Percentiles rank a stretch among this genome's conserved stretches.
Evolutionary conservation across 805 yeast species (phyloP).

Genomic region (Tetrapisispora fleetii): DNA sequence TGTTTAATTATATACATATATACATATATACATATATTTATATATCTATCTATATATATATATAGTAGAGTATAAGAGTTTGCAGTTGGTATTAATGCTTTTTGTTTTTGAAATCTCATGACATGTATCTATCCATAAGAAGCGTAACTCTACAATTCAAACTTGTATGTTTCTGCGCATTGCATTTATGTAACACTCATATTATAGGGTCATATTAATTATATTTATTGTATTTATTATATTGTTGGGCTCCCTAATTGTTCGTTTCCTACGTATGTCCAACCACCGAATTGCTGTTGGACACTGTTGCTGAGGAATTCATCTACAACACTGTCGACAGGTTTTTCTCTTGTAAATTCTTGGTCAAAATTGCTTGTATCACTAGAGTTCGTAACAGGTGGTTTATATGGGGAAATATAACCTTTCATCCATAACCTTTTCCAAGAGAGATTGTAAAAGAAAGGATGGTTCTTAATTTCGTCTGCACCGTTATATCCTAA

Average conservation of each 20-base stretch:
- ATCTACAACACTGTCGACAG: slow-evolving; percentile 89
- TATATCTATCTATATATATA: too few relatives aligned
- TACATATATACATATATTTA: too few relatives aligned
- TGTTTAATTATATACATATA: too few relatives aligned
- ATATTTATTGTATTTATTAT: background rate
- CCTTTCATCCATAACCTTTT: slow-evolving; percentile 65
- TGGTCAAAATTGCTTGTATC: slow-evolving; percentile 90
- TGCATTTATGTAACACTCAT: too few relatives aligned
- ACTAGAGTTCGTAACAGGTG: slow-evolving; percentile 68
- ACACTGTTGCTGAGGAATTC: slow-evolving; percentile 83
- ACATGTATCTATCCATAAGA: too few relatives aligned
- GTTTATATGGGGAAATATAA: slow-evolving; percentile 90
- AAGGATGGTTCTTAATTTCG: slow-evolving; percentile 72
- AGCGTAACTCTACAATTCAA: too few relatives aligned
- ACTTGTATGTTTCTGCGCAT: too few relatives aligned
- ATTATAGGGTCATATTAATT: too few relatives aligned
- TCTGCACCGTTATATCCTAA: slow-evolving; percentile 69
- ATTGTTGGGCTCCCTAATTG: slow-evolving; percentile 27
- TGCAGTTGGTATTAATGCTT: too few relatives aligned
- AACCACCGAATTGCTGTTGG: slow-evolving; percentile 94
- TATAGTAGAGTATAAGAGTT: too few relatives aligned
- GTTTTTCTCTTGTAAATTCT: slow-evolving; percentile 83
- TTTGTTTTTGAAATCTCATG: too few relatives aligned
- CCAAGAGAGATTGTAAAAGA: slow-evolving; percentile 87
- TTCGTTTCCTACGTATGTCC: slow-evolving; percentile 82